Conservation (phyloP, 2,329 filamentous ascomycete genomes). For the Aureobasidium lini region DNA sequence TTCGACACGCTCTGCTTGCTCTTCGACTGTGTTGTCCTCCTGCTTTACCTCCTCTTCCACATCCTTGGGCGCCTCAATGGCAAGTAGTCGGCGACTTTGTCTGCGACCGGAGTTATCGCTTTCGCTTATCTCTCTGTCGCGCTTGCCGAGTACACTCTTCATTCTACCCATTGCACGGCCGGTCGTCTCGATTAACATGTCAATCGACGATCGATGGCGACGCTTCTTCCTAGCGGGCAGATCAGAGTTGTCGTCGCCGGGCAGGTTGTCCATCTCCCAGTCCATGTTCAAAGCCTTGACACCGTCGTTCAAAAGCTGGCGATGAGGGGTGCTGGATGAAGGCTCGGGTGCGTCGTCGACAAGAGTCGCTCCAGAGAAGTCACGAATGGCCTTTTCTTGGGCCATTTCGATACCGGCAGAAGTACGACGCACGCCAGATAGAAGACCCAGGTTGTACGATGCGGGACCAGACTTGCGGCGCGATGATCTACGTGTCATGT, state of each 20-base stretch:
- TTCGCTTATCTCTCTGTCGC: conserved; percentile 30
- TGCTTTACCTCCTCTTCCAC: conserved; percentile 4
- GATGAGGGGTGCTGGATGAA: conserved; percentile 15
- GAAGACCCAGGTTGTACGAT: conserved; percentile 51
- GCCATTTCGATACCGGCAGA: conserved; percentile 15
- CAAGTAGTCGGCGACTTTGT: conserved; percentile 10
- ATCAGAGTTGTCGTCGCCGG: conserved; percentile 3
- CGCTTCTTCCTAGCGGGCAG: conserved; percentile 12
- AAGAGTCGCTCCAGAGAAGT: conserved; percentile 35
- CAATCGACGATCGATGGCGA: conserved; percentile 7
- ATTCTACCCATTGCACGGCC: conserved; percentile 11
- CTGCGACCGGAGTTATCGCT: conserved; percentile 17
- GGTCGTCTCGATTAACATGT: conserved; percentile 14
- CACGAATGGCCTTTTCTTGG: conserved; percentile 12
- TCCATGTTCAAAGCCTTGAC: conserved; percentile 44
- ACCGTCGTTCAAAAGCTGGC: conserved; percentile 29
- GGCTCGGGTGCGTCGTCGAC: conserved; percentile 23
- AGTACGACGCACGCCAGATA: conserved; percentile 23
- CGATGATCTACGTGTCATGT: conserved; percentile 31
- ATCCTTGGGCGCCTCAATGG: neutral
- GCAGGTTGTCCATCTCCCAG: conserved; percentile 19
- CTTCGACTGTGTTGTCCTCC: neutral
- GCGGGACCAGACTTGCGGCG: conserved; percentile 50
- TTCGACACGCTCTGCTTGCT: conserved; percentile 6
- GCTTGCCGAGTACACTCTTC: conserved; percentile 27